Evolutionary conservation across 345 rosid species (phyloP).

Genomic region (Barbarea vulgaris): DNA sequence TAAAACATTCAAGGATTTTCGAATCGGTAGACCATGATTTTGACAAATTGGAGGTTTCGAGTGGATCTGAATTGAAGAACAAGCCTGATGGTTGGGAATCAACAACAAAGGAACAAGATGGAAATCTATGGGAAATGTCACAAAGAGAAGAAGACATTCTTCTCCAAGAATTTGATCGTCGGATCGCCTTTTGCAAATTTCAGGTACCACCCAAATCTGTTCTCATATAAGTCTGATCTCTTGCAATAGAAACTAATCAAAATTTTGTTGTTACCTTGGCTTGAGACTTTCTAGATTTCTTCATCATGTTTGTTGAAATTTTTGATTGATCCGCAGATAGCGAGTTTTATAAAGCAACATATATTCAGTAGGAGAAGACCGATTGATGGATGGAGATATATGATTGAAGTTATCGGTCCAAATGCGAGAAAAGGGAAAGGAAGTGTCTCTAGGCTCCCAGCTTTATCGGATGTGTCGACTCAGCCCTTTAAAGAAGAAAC

Average conservation of each 20-base stretch:
- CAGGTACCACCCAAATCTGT: conserved; percentile 50
- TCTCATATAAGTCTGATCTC: not conserved
- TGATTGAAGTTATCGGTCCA: conserved; percentile 97
- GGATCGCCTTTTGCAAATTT: conserved; percentile 84
- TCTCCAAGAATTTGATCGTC: conserved; percentile 91
- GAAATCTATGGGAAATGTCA: conserved; percentile 93
- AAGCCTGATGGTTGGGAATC: conserved; percentile 99
- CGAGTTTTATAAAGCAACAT: conserved; percentile 91
- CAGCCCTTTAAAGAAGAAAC: conserved; percentile 83
- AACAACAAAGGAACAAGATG: conserved; percentile 75
- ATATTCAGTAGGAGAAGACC: conserved; percentile 97
- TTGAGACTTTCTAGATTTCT: not conserved
- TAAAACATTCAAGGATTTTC: conserved; percentile 62
- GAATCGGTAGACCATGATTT: conserved; percentile 66
- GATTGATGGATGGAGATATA: conserved; percentile 91
- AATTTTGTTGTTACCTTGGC: not conserved
- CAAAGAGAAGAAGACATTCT: conserved; percentile 97
- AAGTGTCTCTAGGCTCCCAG: conserved; percentile 81
- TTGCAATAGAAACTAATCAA: not conserved
- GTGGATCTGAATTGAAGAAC: conserved; percentile 68
- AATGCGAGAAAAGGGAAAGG: conserved; percentile 97
- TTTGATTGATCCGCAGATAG: conserved; percentile 58
- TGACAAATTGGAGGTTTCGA: conserved; percentile 54
- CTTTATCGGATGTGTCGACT: conserved; percentile 73
- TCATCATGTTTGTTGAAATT: not conserved